These are phyloP conservation scores for Thymus quinquecostatus DNA, from an alignment of 257 asterid genomes.

Conservation along the genomic window DNA sequence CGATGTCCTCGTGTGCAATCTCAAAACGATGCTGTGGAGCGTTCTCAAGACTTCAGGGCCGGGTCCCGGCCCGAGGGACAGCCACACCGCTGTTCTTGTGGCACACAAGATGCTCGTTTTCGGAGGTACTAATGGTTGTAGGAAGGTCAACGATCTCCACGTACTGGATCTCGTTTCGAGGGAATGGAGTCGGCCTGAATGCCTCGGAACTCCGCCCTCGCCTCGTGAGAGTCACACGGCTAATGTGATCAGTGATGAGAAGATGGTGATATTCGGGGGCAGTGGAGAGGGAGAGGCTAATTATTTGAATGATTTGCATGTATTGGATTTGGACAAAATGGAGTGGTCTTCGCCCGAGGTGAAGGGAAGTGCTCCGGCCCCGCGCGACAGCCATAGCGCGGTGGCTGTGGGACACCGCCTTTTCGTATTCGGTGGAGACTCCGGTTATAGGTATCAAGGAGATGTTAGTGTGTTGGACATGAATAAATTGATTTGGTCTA, in stretches of 20 bases:
- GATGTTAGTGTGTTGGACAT: constrained; percentile 74
- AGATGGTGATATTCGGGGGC: constrained; percentile 80
- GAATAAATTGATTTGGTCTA: constrained; percentile 70
- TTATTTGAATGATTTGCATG: constrained; percentile 76
- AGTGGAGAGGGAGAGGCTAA: constrained; percentile 91
- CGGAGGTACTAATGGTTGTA: constrained; percentile 87
- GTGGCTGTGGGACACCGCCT: constrained; percentile 65
- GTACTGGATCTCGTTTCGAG: constrained; percentile 63
- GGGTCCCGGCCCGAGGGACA: constrained; percentile 93
- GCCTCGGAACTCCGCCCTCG: constrained; percentile 70
- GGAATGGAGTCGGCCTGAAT: constrained; percentile 77
- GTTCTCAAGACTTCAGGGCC: constrained; percentile 67
- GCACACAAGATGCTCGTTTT: constrained; percentile 78
- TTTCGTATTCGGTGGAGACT: constrained; percentile 85
- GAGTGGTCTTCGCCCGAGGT: constrained; percentile 75
- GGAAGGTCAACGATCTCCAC: constrained; percentile 82
- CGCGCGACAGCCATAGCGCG: constrained; percentile 86
- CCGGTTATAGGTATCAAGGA: constrained; percentile 83
- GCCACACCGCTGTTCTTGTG: constrained; percentile 74
- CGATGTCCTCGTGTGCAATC: constrained; percentile 74
- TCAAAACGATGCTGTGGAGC: constrained; percentile 75
- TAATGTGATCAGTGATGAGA: constrained; percentile 57
- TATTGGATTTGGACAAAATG: constrained; percentile 76
- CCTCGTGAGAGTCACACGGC: constrained; percentile 93
- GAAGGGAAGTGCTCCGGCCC: constrained; percentile 60